These are phyloP conservation scores for Wickerhamomyces alni DNA, from an alignment of 805 yeast genomes.

Conservation along the genomic window DNA sequence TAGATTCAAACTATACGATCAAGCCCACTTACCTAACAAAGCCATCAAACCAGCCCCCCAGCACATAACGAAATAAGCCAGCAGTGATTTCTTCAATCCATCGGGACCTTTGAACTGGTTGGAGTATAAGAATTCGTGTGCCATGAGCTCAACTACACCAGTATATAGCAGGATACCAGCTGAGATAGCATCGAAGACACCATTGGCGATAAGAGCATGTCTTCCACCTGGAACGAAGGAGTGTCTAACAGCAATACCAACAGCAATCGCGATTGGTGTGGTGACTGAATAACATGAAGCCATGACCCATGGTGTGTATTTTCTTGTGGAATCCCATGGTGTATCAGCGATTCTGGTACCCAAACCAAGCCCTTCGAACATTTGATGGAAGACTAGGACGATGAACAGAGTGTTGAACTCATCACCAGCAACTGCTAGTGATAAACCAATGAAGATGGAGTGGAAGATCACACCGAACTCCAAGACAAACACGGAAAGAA, in stretches of 20 bases:
- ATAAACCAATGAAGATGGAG: slow-evolving; percentile 74
- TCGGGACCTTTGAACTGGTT: slow-evolving; percentile 58
- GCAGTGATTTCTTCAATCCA: slow-evolving; percentile 44
- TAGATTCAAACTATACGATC: slow-evolving; percentile 7
- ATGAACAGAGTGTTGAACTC: slow-evolving; percentile 68
- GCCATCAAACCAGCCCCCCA: slow-evolving; percentile 76
- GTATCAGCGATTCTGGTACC: slow-evolving; percentile 69
- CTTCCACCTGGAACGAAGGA: slow-evolving; percentile 54
- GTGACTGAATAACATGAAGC: slow-evolving; percentile 46
- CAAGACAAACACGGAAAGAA: slow-evolving; percentile 49
- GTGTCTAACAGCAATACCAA: slow-evolving; percentile 70
- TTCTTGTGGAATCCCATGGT: slow-evolving; percentile 26
- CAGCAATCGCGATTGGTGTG: slow-evolving; percentile 72
- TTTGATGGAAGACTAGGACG: slow-evolving; percentile 69
- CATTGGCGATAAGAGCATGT: slow-evolving; percentile 58
- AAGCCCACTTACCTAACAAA: slow-evolving; percentile 70
- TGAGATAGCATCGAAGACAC: slow-evolving; percentile 69
- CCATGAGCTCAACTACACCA: slow-evolving; percentile 74
- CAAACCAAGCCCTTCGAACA: slow-evolving; percentile 82
- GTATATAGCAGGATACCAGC: slow-evolving; percentile 76
- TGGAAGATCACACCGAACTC: slow-evolving; percentile 83
- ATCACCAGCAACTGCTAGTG: slow-evolving; percentile 72
- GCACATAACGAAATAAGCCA: slow-evolving; percentile 49
- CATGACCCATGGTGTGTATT: slow-evolving; percentile 53
- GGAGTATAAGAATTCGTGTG: slow-evolving; percentile 63